A percentile compares a stretch with the other conserved stretches of the same genome.
phyloP scores from a whole-genome alignment of 176 grass and related monocot species.

The Oryza punctata region DNA sequence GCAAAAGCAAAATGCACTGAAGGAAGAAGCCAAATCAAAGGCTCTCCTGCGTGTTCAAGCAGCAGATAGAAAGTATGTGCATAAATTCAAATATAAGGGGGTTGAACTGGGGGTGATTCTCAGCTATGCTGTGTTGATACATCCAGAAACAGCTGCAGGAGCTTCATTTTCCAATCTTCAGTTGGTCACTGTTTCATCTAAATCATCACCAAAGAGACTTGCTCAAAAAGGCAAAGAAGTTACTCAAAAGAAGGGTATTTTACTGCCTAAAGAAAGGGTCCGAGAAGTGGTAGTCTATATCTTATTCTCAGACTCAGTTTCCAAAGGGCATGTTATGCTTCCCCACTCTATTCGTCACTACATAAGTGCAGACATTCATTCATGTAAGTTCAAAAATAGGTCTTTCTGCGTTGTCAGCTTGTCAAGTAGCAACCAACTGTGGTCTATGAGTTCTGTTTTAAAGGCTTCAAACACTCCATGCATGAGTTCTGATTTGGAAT shows the following conservation, averaged over 20 bases:
- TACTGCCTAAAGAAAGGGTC: constrained; percentile 56
- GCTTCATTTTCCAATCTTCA: constrained; percentile 74
- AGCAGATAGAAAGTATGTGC: constrained; percentile 56
- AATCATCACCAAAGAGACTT: constrained; percentile 56
- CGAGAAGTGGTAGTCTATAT: constrained; percentile 59
- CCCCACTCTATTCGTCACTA: constrained; percentile 77
- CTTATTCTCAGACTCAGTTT: constrained; percentile 73
- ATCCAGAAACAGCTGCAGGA: constrained; percentile 83
- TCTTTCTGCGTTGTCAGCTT: constrained; percentile 21
- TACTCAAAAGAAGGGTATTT: constrained; percentile 48
- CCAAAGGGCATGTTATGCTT: constrained; percentile 88
- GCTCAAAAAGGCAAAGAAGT: constrained; percentile 61
- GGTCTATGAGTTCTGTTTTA: not conserved
- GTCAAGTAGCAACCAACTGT: constrained; percentile 20
- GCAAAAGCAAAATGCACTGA: constrained; percentile 59
- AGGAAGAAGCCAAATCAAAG: constrained; percentile 65
- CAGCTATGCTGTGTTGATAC: constrained; percentile 68
- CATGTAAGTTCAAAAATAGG: constrained; percentile 69
- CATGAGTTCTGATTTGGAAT: constrained; percentile 12
- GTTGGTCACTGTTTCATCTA: constrained; percentile 71
- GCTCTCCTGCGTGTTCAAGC: constrained; percentile 87
- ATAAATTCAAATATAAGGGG: constrained; percentile 69
- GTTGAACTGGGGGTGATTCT: constrained; percentile 66
- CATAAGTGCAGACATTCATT: constrained; percentile 72
- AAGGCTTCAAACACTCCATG: not conserved